These are phyloP conservation scores for Colletotrichum aenigma DNA, from an alignment of 2,329 filamentous ascomycete genomes.

Conservation along the genomic window DNA sequence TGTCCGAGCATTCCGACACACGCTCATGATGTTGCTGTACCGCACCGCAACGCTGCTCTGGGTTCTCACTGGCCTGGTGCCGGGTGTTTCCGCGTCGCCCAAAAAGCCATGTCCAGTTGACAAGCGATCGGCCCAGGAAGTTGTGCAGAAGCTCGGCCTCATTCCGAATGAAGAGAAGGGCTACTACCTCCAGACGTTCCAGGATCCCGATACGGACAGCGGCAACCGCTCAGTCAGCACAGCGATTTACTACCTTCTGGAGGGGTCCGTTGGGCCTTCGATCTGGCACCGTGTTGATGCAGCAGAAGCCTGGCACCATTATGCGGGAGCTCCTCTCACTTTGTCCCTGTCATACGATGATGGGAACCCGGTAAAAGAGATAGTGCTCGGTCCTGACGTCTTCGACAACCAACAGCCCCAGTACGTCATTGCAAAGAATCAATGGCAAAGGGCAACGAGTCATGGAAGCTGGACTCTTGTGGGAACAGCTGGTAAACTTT, in stretches of 20 bases:
- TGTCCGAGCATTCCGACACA: neutral
- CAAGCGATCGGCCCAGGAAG: conserved; percentile 41
- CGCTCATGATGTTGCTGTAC: neutral
- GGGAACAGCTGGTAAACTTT: conserved; percentile 29
- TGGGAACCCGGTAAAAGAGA: conserved; percentile 37
- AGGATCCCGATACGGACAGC: conserved; percentile 34
- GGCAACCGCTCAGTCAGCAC: conserved; percentile 48
- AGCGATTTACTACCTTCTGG: conserved; percentile 57
- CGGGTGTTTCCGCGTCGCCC: neutral
- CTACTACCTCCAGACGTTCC: conserved; percentile 51
- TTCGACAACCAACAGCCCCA: conserved; percentile 47
- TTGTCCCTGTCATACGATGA: conserved; percentile 49
- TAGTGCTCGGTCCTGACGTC: conserved; percentile 47
- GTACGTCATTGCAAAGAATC: conserved; percentile 39
- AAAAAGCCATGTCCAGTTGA: neutral
- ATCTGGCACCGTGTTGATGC: conserved; percentile 56
- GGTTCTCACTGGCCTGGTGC: neutral
- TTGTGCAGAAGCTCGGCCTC: conserved; percentile 47
- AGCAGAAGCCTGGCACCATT: conserved; percentile 58
- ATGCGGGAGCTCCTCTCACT: conserved; percentile 53
- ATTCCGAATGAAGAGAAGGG: conserved; percentile 52
- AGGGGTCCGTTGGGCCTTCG: conserved; percentile 45
- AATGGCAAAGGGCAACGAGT: conserved; percentile 52
- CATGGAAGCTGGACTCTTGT: conserved; percentile 54
- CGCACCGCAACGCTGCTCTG: neutral